Evolutionary conservation across 2,329 filamentous ascomycete genomes (phyloP).

Genomic region (Grosmannia clavigera): DNA sequence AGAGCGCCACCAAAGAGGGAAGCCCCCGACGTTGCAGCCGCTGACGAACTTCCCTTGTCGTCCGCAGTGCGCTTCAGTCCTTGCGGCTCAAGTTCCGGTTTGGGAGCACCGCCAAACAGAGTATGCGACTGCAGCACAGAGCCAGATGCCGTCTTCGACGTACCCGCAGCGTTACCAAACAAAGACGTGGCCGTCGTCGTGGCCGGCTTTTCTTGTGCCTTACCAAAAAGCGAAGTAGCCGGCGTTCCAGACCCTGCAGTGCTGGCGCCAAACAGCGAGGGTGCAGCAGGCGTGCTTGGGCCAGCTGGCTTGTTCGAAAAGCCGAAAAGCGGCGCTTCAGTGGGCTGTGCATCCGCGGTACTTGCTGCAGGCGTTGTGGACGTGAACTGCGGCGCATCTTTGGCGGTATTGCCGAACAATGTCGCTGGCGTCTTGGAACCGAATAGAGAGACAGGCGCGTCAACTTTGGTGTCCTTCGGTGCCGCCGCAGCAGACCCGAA

Average conservation of each 20-base stretch:
- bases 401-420: neutral
- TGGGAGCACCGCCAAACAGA: conserved; percentile 27
- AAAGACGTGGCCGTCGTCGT: neutral
- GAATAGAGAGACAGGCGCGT: neutral
- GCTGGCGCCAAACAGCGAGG: neutral
- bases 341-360: neutral
- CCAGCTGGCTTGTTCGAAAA: neutral
- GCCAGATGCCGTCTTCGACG: conserved; percentile 5
- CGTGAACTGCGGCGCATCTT: neutral
- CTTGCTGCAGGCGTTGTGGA: neutral
- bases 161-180: neutral
- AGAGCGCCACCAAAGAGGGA: conserved; percentile 8
- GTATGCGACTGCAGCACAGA: conserved; percentile 20
- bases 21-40: neutral
- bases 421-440: neutral
- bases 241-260: neutral
- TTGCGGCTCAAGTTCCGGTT: conserved; percentile 6
- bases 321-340: neutral
- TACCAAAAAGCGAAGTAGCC: neutral
- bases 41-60: neutral
- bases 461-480: neutral
- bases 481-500: neutral
- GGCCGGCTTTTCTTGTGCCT: neutral
- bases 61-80: conserved; percentile 5
- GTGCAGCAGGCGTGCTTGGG: neutral